These are phyloP conservation scores for Ogataea saltuana DNA, from an alignment of 805 yeast species.

Conservation along the genomic window DNA sequence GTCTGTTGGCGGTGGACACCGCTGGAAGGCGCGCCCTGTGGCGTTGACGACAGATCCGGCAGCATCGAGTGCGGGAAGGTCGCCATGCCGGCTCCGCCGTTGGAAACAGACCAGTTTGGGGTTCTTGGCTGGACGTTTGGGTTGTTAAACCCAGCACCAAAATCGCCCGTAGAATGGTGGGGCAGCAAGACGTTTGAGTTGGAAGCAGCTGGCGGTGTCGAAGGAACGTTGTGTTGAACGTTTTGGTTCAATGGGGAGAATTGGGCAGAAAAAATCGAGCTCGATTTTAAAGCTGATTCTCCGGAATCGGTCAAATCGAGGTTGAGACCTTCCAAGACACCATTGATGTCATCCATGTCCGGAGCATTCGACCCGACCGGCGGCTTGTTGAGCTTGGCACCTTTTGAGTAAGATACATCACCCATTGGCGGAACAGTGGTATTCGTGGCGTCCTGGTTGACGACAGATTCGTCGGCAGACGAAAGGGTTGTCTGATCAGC, in stretches of 20 bases:
- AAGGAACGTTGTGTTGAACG: slow-evolving; percentile 24
- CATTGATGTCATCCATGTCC: slow-evolving; percentile 44
- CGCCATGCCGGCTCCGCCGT: slow-evolving; percentile 17
- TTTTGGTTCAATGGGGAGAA: slow-evolving; percentile 27
- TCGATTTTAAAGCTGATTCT: slow-evolving; percentile 10
- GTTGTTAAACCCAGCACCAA: too few relatives aligned
- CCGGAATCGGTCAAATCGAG: slow-evolving; percentile 36
- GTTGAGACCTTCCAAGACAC: slow-evolving; percentile 48
- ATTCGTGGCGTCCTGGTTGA: slow-evolving; percentile 28
- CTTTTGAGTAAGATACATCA: slow-evolving; percentile 24
- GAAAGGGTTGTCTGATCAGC: slow-evolving; percentile 39
- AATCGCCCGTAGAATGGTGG: slow-evolving; percentile 12
- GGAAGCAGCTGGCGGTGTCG: slow-evolving; percentile 31
- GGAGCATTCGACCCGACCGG: slow-evolving; percentile 15
- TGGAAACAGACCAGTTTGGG: slow-evolving; percentile 37
- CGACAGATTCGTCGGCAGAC: slow-evolving; percentile 31
- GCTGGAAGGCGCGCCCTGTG: too few relatives aligned
- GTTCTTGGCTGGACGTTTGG: slow-evolving; percentile 33
- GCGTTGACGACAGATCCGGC: slow-evolving; percentile 26
- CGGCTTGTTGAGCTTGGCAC: slow-evolving; percentile 8
- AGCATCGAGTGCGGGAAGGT: slow-evolving; percentile 23
- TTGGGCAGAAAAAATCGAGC: slow-evolving; percentile 28
- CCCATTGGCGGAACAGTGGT: slow-evolving; percentile 37
- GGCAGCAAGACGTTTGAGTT: slow-evolving; percentile 19
- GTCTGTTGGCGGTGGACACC: slow-evolving; percentile 2